Conservation (phyloP, 1,284 basidiomycete species). For the Irpex sp. region DNA sequence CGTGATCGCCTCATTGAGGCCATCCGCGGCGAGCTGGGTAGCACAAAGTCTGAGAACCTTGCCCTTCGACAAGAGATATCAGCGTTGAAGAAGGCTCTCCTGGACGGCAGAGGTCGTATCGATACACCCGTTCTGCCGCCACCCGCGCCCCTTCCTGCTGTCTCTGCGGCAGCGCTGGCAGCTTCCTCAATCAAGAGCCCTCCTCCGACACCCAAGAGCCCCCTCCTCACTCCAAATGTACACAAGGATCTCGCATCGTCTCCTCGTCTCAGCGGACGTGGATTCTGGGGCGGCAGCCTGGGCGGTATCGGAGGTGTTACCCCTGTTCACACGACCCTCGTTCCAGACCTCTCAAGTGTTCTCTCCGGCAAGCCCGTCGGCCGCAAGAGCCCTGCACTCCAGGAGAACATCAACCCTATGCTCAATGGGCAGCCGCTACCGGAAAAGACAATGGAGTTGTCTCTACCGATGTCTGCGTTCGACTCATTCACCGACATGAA, state of each 20-base stretch:
- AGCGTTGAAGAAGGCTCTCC: constrained; percentile 76
- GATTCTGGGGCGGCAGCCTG: constrained; percentile 71
- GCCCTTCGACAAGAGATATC: constrained; percentile 83
- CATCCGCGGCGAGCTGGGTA: constrained; percentile 82
- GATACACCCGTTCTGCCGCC: constrained; percentile 40
- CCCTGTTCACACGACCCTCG: constrained; percentile 80
- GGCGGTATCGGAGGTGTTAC: constrained; percentile 65
- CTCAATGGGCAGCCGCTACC: constrained; percentile 41
- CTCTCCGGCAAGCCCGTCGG: constrained; percentile 31
- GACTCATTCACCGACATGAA: constrained; percentile 74
- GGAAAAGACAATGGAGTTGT: constrained; percentile 22
- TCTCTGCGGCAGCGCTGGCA: constrained; percentile 25
- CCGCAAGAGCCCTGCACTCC: constrained; percentile 33
- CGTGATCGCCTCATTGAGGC: constrained; percentile 88
- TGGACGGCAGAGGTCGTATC: constrained; percentile 50
- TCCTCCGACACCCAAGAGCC: constrained; percentile 27
- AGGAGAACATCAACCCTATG: constrained; percentile 82
- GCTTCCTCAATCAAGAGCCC: constrained; percentile 18
- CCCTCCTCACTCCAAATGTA: constrained; percentile 67
- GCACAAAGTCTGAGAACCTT: constrained; percentile 78
- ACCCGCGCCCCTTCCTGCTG: constrained; percentile 38
- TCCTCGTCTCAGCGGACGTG: constrained; percentile 42
- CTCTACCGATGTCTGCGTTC: constrained; percentile 33
- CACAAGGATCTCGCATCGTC: constrained; percentile 80
- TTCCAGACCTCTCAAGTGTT: constrained; percentile 50